These are phyloP conservation scores for Trichoderma sp. DNA, from an alignment of 2,329 filamentous ascomycete genomes.

Conservation along the genomic window DNA sequence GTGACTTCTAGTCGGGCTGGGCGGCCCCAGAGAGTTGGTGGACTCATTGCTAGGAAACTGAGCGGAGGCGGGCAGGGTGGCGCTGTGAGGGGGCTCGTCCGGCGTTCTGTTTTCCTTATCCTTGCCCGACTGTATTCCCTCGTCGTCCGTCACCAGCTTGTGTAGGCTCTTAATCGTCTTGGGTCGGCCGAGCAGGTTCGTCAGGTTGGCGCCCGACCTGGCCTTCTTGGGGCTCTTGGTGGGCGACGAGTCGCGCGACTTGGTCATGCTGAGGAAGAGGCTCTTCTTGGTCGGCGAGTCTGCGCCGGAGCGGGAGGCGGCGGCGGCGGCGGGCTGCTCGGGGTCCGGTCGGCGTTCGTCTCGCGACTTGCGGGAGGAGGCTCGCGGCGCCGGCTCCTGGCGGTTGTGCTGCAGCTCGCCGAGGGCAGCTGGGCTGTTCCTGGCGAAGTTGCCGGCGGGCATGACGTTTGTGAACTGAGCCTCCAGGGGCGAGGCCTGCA, in stretches of 20 bases:
- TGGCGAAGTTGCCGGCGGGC: slow-evolving; percentile 42
- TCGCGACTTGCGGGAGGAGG: slow-evolving; percentile 45
- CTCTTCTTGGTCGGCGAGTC: slow-evolving; percentile 49
- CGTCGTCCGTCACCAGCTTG: slow-evolving; percentile 52
- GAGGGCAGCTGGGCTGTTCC: slow-evolving; percentile 50
- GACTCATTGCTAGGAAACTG: slow-evolving; percentile 59
- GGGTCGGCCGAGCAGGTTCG: slow-evolving; percentile 71
- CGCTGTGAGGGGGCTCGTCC: slow-evolving; percentile 32
- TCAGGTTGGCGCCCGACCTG: slow-evolving; percentile 79
- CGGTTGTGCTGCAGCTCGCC: slow-evolving; percentile 62
- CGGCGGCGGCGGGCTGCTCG: slow-evolving; percentile 26
- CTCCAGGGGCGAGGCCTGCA: slow-evolving; percentile 34
- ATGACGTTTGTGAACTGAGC: slow-evolving; percentile 35
- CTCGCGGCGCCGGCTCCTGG: slow-evolving; percentile 44
- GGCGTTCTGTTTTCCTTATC: slow-evolving; percentile 85
- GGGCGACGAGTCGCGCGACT: slow-evolving; percentile 52
- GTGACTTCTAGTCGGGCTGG: slow-evolving; percentile 25
- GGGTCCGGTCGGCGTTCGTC: slow-evolving; percentile 40
- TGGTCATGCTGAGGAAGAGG: slow-evolving; percentile 36
- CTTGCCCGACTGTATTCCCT: slow-evolving; percentile 54
- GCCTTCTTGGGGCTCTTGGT: slow-evolving; percentile 71
- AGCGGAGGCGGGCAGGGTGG: slow-evolving; percentile 74
- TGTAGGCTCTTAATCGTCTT: slow-evolving; percentile 72
- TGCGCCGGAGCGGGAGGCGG: slow-evolving; percentile 38
- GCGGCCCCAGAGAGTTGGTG: slow-evolving; percentile 27